Evolutionary conservation across 306 rosid species (phyloP).

Genomic region (Gastrolobium bilobum): DNA sequence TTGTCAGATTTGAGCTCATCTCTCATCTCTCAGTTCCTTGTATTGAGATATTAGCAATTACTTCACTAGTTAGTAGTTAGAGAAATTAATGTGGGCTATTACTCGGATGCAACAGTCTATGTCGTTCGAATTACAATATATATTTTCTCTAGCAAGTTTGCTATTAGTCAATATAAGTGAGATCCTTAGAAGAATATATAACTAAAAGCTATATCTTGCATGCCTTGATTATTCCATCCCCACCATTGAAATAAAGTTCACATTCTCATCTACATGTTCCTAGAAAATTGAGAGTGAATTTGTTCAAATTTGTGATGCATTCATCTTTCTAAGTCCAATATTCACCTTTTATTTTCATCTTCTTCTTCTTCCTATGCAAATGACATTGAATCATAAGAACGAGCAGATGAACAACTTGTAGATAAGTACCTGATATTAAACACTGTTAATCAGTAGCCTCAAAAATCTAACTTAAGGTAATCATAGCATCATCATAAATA

Average conservation of each 20-base stretch:
- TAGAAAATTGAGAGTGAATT: slow-evolving; percentile 5
- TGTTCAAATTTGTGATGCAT: slow-evolving; percentile 5
- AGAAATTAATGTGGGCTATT: no score
- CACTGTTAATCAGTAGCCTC: slow-evolving; percentile 6
- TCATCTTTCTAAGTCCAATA: not conserved
- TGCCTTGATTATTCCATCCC: not conserved
- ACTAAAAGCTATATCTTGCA: not conserved
- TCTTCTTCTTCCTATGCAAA: slow-evolving; percentile 1
- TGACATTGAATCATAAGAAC: not conserved
- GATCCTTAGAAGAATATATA: not conserved
- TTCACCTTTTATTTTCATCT: not conserved
- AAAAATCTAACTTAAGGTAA: not conserved
- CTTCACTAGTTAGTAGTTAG: no score
- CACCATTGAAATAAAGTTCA: not conserved
- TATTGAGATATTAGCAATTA: no score
- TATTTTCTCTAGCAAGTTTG: not conserved
- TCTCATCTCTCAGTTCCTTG: no score
- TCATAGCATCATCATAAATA: not conserved
- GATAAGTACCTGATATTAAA: not conserved
- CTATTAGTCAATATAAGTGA: not conserved
- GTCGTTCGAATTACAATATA: not conserved
- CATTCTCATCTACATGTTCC: not conserved
- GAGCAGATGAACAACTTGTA: slow-evolving; percentile 20
- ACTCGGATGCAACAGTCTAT: no score
- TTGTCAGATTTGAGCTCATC: no score